Base-by-base conservation (phyloP, 345 rosid species). In the Dipteronia dyeriana region DNA sequence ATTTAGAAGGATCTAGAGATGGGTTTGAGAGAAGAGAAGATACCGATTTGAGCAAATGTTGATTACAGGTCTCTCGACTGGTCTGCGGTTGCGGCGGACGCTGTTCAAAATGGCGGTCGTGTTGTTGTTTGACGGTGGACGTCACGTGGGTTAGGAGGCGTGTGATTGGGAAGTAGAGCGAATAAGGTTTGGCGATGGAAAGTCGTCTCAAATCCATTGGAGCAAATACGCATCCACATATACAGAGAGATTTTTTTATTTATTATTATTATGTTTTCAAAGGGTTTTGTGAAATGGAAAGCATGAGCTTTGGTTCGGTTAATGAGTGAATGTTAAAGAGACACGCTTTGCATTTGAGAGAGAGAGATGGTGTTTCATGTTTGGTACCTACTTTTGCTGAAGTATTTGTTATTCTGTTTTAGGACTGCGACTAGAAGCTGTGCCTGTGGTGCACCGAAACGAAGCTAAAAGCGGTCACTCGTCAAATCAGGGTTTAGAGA, bases 201-300 rank as follows among this genome's bases (percentile, higher is more conserved):
- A 87, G 80, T 78, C 84, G 85, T 80, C 87, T 85, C 86, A 86
- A 84, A 85, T 89, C 90, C 97, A 93, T 93, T 14, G 34, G 61
- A 49, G 51, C 71, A 65, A 39, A 14, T 22, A 41, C 41, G 13
- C 34, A 70, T 22, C 16, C 20, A 38, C 68, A 57, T 43, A 54
- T 23, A 41, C 75, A 59, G 9, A 80, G 70, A 45, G 49, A 60
- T 45, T 61, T 53, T 51, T 6, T 41, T n/a, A n/a, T 20, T 9
- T 38, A 22, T 66, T 38, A 49, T 74, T 69, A 7, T 76, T 68
- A 64, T 49, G 51, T 68, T 74, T 34, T 20, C 25, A 57, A 57
- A 72, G 45, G 14, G 66, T 70, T 66, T 65, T 19, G 54, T 75
- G 64, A 66, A 51, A 75, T 34, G 14, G 51, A 65, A 75, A 62